Evolutionary conservation across 148 eudicot species (phyloP).

Genomic region (Rheum nobile): DNA sequence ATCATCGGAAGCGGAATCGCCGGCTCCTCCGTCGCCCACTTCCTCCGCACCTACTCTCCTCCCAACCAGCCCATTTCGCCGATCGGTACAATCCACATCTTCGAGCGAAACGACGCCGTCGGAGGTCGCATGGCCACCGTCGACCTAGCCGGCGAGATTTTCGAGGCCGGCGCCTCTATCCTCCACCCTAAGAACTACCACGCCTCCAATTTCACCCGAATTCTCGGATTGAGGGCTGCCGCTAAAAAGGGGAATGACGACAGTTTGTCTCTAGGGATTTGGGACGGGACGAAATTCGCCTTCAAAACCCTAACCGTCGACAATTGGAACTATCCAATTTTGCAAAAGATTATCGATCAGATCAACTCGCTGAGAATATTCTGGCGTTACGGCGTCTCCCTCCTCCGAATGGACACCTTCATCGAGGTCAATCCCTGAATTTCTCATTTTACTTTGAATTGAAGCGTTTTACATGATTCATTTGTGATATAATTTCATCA

Average conservation of each 20-base stretch:
- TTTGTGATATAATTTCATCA: neutral
- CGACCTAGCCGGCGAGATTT: conserved; percentile 45
- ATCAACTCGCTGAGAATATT: conserved; percentile 33
- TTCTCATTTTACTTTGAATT: neutral
- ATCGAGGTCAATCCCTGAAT: conserved; percentile 41
- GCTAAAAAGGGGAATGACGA: conserved; percentile 19
- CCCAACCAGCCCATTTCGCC: neutral
- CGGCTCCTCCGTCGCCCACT: conserved; percentile 75
- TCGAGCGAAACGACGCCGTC: conserved; percentile 50
- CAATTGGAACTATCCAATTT: conserved; percentile 21
- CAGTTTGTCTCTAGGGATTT: conserved; percentile 45
- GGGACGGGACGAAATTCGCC: conserved; percentile 59
- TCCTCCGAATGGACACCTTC: conserved; percentile 51
- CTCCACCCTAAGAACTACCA: conserved; percentile 77
- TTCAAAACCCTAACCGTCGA: conserved; percentile 36
- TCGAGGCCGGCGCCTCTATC: conserved; percentile 85
- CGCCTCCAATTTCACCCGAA: conserved; percentile 30
- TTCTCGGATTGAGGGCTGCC: conserved; percentile 23
- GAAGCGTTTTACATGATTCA: neutral
- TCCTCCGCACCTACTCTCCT: conserved; percentile 68
- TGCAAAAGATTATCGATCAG: conserved; percentile 28
- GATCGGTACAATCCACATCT: conserved; percentile 30
- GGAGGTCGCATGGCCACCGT: conserved; percentile 93
- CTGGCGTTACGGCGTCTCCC: conserved; percentile 66
- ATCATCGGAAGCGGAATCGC: conserved; percentile 41